A percentile compares a stretch with the other conserved stretches of the same genome.
Evolutionary conservation across 2,329 filamentous ascomycete genomes (phyloP).

Genomic region (Penicillium sp.): DNA sequence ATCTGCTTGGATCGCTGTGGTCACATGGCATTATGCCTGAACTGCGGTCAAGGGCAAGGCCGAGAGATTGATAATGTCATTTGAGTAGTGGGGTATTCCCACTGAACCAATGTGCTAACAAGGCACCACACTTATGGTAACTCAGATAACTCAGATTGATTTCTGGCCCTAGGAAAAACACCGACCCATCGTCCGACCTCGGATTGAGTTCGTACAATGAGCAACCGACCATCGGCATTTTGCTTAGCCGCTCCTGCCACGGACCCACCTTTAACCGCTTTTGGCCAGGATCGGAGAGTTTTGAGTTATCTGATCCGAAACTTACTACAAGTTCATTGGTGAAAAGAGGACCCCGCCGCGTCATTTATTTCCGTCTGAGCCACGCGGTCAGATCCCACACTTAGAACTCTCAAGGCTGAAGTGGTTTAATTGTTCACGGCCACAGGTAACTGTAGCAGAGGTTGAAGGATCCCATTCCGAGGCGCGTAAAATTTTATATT

Average conservation of each 20-base stretch:
- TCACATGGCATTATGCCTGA: background rate
- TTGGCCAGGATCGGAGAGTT: background rate
- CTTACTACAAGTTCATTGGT: background rate
- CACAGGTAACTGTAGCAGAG: too few species aligned
- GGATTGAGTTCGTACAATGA: background rate
- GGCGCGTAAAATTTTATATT: too few species aligned
- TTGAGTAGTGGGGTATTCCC: background rate
- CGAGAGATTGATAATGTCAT: background rate
- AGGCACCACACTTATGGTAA: background rate
- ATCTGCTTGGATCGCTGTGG: background rate
- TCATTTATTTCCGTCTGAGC: background rate
- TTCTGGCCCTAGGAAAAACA: background rate
- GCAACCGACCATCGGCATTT: constrained; percentile 1
- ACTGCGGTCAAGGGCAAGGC: background rate
- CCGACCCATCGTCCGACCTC: background rate
- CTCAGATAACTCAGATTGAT: background rate
- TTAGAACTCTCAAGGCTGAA: background rate
- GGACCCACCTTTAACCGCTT: background rate
- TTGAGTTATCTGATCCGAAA: constrained; percentile 10
- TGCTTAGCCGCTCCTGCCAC: background rate
- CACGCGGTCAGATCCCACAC: background rate
- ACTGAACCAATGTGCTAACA: background rate
- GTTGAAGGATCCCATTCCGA: too few species aligned
- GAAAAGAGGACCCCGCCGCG: background rate
- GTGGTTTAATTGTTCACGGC: too few species aligned